Evolutionary conservation across 208 protist species (phyloP).

Genomic region (Vickermania ingenoplastis): DNA sequence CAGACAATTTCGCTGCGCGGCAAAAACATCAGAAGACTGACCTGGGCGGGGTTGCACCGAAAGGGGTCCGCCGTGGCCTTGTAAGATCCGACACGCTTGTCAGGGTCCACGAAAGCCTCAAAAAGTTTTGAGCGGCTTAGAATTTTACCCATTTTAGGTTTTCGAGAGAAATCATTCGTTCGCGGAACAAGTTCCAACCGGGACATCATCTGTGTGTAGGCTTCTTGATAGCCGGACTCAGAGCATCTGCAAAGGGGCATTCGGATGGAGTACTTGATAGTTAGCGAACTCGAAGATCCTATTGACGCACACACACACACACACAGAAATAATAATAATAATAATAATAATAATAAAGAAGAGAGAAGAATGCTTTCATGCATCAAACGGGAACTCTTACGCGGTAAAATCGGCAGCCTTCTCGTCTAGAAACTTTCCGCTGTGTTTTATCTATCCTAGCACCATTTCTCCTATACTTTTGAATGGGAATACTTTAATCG

Average conservation of each 20-base stretch:
- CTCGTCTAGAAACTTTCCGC: too few species aligned
- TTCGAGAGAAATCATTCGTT: not conserved
- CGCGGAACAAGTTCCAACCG: slow-evolving; percentile 1
- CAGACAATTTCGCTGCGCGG: slow-evolving; percentile 4
- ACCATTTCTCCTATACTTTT: too few species aligned
- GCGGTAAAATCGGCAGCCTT: too few species aligned
- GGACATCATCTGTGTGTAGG: slow-evolving; percentile 13
- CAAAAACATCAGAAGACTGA: slow-evolving; percentile 5
- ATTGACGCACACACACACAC: too few species aligned
- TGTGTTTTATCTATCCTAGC: too few species aligned
- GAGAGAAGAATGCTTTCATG: too few species aligned
- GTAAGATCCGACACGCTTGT: not conserved
- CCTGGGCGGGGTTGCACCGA: not conserved
- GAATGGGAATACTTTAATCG: too few species aligned
- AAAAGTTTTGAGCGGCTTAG: slow-evolving; percentile 6
- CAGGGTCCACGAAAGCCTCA: slow-evolving; percentile 3
- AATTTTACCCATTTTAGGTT: not conserved
- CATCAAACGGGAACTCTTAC: too few species aligned
- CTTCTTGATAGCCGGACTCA: not conserved
- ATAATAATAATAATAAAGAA: too few species aligned
- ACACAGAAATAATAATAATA: too few species aligned
- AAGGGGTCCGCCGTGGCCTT: not conserved
- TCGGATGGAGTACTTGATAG: too few species aligned
- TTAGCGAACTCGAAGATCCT: too few species aligned
- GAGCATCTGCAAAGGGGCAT: slow-evolving; percentile 4